Conservation (phyloP, 352 stramenopile genomes). For the Pythium grandisporangium region DNA sequence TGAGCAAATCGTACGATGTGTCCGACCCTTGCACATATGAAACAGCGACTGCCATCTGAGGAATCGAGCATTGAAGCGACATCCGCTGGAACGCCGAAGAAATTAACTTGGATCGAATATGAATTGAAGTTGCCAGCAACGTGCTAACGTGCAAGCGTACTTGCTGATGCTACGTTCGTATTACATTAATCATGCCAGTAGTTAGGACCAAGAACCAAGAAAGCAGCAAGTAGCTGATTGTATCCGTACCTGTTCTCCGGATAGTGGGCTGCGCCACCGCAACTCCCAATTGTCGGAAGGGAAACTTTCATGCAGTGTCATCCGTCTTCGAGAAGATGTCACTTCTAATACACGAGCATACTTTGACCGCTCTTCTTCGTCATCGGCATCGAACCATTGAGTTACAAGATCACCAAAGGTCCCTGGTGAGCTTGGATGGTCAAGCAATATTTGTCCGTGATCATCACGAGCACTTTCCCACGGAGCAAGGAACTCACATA, state of each 20-base stretch:
- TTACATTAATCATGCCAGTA: not conserved
- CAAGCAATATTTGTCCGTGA: conserved; percentile 5
- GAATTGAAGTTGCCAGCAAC: conserved; percentile 58
- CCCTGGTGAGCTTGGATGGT: conserved; percentile 23
- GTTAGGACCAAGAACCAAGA: not conserved
- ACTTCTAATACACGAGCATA: conserved; percentile 13
- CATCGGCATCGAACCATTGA: conserved; percentile 66
- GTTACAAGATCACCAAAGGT: conserved; percentile 66
- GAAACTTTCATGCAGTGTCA: conserved; percentile 17
- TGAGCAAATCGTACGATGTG: conserved; percentile 47
- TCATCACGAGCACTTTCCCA: conserved; percentile 29
- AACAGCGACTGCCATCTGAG: conserved; percentile 2
- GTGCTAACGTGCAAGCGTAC: conserved; percentile 55
- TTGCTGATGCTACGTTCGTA: conserved; percentile 63
- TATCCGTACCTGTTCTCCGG: conserved; percentile 42
- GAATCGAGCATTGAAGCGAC: conserved; percentile 9
- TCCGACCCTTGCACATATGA: conserved; percentile 14
- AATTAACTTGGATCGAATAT: conserved; percentile 34
- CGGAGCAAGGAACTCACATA: conserved; percentile 66
- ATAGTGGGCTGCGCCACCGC: conserved; percentile 56
- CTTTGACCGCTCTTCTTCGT: conserved; percentile 27
- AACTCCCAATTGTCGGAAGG: conserved; percentile 74
- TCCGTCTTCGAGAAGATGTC: conserved; percentile 14
- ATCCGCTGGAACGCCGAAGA: conserved; percentile 31
- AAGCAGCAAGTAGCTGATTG: too few species aligned